Conservation (phyloP, 192 early-diverging fungal genomes). For the Backusella westeae region DNA sequence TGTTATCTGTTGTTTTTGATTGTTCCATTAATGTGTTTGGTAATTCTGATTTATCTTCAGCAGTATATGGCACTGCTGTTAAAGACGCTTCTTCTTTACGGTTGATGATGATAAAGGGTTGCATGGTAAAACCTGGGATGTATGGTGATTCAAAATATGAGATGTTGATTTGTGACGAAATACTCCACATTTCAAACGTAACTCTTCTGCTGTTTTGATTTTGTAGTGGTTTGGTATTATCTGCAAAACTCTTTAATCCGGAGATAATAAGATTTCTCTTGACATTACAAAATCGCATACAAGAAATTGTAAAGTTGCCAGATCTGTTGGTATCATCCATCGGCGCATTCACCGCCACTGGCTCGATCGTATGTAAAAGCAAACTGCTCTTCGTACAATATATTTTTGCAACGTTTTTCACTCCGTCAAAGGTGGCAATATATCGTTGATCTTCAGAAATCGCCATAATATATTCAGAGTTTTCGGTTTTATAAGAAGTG, state of each 20-base stretch:
- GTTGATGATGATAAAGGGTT: neutral
- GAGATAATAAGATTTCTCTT: neutral
- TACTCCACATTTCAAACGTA: slow-evolving; percentile 1
- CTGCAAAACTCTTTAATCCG: neutral
- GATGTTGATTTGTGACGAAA: neutral
- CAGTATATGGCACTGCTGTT: neutral
- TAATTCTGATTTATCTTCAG: neutral
- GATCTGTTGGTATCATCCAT: neutral
- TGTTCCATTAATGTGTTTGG: neutral
- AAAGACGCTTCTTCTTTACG: neutral
- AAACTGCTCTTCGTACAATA: neutral
- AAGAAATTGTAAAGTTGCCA: neutral
- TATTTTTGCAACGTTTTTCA: neutral
- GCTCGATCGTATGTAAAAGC: neutral
- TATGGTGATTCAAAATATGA: neutral
- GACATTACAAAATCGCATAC: slow-evolving; percentile 4
- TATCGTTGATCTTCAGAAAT: neutral
- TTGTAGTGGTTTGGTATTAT: neutral
- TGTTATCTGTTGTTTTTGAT: neutral
- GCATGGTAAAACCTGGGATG: neutral
- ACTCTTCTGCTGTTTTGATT: neutral
- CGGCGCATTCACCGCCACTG: neutral
- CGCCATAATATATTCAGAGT: neutral
- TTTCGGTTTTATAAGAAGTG: neutral
- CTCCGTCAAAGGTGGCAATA: neutral